phyloP scores from a whole-genome alignment of 306 rosid species.

The Hippophae tibetana region DNA sequence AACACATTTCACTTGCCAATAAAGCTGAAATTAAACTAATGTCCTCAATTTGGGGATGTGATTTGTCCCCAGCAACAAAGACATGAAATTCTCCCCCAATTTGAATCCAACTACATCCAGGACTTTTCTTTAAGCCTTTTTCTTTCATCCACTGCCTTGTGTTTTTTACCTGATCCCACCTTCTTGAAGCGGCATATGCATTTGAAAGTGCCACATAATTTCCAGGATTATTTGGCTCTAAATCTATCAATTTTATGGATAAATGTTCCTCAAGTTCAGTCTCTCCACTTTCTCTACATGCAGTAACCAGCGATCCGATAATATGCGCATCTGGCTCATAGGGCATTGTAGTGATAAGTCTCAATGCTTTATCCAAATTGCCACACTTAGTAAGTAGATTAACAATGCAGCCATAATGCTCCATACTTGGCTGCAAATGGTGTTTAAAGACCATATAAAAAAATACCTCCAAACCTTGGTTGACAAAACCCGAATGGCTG shows the following conservation, averaged over 20 bases:
- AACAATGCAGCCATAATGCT: slow-evolving; percentile 59
- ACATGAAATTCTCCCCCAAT: slow-evolving; percentile 48
- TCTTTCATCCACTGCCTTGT: slow-evolving; percentile 56
- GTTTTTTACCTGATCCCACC: slow-evolving; percentile 56
- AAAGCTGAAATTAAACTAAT: slow-evolving; percentile 39
- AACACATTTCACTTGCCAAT: slow-evolving; percentile 40
- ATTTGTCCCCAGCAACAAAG: slow-evolving; percentile 59
- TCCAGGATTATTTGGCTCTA: slow-evolving; percentile 70
- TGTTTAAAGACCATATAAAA: slow-evolving; percentile 48
- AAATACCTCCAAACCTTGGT: slow-evolving; percentile 55
- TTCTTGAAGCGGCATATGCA: slow-evolving; percentile 52
- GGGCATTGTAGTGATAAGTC: slow-evolving; percentile 45
- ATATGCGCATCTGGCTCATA: slow-evolving; percentile 60
- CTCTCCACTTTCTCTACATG: slow-evolving; percentile 48
- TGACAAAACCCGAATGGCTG: slow-evolving; percentile 49
- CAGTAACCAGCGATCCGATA: slow-evolving; percentile 59
- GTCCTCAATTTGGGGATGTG: slow-evolving; percentile 50
- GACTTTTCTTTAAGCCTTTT: slow-evolving; percentile 51
- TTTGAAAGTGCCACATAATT: slow-evolving; percentile 73
- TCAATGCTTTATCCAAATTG: slow-evolving; percentile 55
- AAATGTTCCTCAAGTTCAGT: slow-evolving; percentile 47
- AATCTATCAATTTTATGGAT: slow-evolving; percentile 37
- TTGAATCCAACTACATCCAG: slow-evolving; percentile 85
- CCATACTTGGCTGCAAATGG: slow-evolving; percentile 42
- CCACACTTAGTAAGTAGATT: slow-evolving; percentile 53